A percentile compares a stretch with the other conserved stretches of the same genome.
Evolutionary conservation across 1,139 yeast genomes (phyloP).

Genomic region (Yamadazyma dushanensis): DNA sequence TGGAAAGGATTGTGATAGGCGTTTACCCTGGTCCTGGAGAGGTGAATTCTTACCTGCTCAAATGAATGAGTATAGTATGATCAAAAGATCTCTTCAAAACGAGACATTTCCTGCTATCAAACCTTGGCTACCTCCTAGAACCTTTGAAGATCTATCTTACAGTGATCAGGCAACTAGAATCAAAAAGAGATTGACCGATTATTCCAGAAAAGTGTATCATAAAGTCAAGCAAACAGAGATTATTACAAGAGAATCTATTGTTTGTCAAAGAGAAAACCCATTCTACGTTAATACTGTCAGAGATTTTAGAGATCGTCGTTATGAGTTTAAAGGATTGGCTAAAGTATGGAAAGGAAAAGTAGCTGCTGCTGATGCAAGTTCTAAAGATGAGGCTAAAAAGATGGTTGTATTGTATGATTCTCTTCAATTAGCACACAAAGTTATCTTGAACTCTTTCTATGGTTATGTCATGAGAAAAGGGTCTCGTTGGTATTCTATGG

Average conservation of each 20-base stretch:
- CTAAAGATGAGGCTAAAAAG: slow-evolving; percentile 81
- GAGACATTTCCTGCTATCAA: slow-evolving; percentile 72
- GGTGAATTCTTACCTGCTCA: slow-evolving; percentile 94
- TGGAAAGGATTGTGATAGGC: slow-evolving; percentile 88
- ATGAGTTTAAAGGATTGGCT: slow-evolving; percentile 91
- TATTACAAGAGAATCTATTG: slow-evolving; percentile 87
- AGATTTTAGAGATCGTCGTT: slow-evolving; percentile 92
- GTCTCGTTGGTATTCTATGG: slow-evolving; percentile 99
- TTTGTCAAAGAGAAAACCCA: slow-evolving; percentile 97
- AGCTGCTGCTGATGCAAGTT: slow-evolving; percentile 48
- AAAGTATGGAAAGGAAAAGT: slow-evolving; percentile 92
- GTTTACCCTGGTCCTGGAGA: slow-evolving; percentile 97
- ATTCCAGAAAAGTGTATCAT: slow-evolving; percentile 82
- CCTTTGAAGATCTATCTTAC: slow-evolving; percentile 74
- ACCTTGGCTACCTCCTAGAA: slow-evolving; percentile 55
- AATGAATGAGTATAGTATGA: slow-evolving; percentile 88
- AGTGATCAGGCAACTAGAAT: slow-evolving; percentile 76
- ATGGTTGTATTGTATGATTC: slow-evolving; percentile 95
- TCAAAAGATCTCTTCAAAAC: slow-evolving; percentile 76
- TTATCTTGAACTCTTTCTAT: slow-evolving; percentile 92
- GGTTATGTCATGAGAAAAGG: slow-evolving; percentile 99
- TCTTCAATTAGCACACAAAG: slow-evolving; percentile 94
- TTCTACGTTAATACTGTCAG: slow-evolving; percentile 94
- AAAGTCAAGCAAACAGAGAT: slow-evolving; percentile 80
- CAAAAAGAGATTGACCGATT: slow-evolving; percentile 80